Conservation (phyloP, 352 stramenopile genomes). For the Phytophthora cajani region DNA sequence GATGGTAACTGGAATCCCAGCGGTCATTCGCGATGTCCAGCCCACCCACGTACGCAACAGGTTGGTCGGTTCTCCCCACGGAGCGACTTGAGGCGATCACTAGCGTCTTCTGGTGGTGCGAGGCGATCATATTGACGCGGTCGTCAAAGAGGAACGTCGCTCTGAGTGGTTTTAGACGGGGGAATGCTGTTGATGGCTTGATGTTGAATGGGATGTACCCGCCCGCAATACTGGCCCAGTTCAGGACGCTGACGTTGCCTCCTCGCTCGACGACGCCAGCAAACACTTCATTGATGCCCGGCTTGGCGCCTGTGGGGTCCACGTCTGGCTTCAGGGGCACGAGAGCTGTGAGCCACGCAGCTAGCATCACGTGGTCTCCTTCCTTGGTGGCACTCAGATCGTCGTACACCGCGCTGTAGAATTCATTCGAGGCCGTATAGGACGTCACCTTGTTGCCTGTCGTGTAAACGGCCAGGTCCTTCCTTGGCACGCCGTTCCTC, state of each 20-base stretch:
- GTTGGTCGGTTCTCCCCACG: constrained; percentile 12
- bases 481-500: constrained; percentile 42
- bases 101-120: constrained; percentile 64
- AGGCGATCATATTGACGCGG: constrained; percentile 38
- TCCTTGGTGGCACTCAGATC: constrained; percentile 38
- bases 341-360: constrained; percentile 55
- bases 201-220: constrained; percentile 45
- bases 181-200: constrained; percentile 47
- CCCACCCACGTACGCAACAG: constrained; percentile 55
- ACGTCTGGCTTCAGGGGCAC: constrained; percentile 45
- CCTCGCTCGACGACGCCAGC: constrained; percentile 35
- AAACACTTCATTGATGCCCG: constrained; percentile 43
- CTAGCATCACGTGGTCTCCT: constrained; percentile 40
- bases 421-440: constrained; percentile 46
- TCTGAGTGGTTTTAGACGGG: constrained; percentile 14
- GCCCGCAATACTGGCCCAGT: constrained; percentile 48
- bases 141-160: constrained; percentile 58
- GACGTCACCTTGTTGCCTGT: constrained; percentile 50
- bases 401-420: constrained; percentile 46
- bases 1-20: constrained; percentile 64
- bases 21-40: constrained; percentile 58
- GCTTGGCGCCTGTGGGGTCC: constrained; percentile 27
- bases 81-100: constrained; percentile 26
- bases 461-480: constrained; percentile 39
- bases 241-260: constrained; percentile 51